Evolutionary conservation across 441 rosid genomes (phyloP).

Genomic region (Corymbia citriodora): DNA sequence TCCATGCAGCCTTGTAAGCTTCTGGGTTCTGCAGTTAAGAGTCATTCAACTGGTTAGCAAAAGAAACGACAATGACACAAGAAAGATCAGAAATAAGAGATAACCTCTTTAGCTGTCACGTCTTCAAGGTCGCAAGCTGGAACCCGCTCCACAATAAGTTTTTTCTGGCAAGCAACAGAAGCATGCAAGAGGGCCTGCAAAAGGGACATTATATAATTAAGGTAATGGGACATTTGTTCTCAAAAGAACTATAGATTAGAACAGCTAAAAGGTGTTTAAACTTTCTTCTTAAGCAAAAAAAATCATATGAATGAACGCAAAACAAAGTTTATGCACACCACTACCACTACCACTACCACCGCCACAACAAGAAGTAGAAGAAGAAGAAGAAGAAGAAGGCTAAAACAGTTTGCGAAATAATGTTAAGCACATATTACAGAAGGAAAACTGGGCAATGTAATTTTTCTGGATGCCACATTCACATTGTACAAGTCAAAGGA

Average conservation of each 20-base stretch:
- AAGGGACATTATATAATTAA: neutral
- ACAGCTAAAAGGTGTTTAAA: constrained; percentile 23
- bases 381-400: no score
- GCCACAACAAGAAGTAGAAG: neutral
- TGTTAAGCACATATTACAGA: neutral
- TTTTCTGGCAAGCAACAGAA: constrained; percentile 53
- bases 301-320: neutral
- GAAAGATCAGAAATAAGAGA: neutral
- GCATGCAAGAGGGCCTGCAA: constrained; percentile 89
- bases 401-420: neutral
- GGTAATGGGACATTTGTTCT: neutral
- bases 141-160: constrained; percentile 76
- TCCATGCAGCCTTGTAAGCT: constrained; percentile 59
- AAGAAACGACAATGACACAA: neutral
- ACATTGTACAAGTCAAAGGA: neutral
- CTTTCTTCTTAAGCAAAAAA: constrained; percentile 5
- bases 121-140: constrained; percentile 85
- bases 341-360: neutral
- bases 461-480: neutral
- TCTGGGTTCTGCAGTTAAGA: constrained; percentile 27
- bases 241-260: neutral
- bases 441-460: neutral
- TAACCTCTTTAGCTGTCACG: constrained; percentile 42
- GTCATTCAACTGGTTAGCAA: neutral
- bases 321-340: neutral